phyloP scores from a whole-genome alignment of 179 eudicot genomes.

The Nepenthes alata region DNA sequence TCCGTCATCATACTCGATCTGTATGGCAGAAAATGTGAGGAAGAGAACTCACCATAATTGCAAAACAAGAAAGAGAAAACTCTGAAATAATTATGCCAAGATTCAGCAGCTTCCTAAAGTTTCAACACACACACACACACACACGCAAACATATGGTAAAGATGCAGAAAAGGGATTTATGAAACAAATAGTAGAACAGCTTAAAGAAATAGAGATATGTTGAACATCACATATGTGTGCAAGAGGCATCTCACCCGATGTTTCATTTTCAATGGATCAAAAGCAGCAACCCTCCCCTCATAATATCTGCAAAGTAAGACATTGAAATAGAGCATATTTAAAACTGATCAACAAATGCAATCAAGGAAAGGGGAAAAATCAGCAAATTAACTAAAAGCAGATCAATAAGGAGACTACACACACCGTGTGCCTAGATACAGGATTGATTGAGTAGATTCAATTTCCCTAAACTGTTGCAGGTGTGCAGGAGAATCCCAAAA shows the following conservation, averaged over 20 bases:
- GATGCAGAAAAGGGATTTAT: too few relatives aligned
- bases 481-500: too few relatives aligned
- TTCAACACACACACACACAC: too few relatives aligned
- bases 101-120: too few relatives aligned
- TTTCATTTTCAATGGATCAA: slow-evolving; percentile 1
- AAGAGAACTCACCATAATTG: neutral
- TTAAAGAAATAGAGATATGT: neutral
- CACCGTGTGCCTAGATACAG: too few relatives aligned
- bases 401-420: neutral
- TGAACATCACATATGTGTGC: neutral
- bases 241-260: slow-evolving; percentile 3
- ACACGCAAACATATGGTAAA: too few relatives aligned
- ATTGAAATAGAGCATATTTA: too few relatives aligned
- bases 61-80: neutral
- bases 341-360: neutral
- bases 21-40: slow-evolving; percentile 3
- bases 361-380: neutral
- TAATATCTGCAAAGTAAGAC: neutral
- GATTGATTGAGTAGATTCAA: too few relatives aligned
- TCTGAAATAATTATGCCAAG: too few relatives aligned
- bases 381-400: neutral
- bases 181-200: neutral
- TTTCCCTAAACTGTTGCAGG: too few relatives aligned
- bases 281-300: slow-evolving; percentile 3
- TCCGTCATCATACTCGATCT: slow-evolving; percentile 37